These are phyloP conservation scores for Saccharum spontaneum DNA, from an alignment of 176 grass and related monocot genomes.

Conservation along the genomic window DNA sequence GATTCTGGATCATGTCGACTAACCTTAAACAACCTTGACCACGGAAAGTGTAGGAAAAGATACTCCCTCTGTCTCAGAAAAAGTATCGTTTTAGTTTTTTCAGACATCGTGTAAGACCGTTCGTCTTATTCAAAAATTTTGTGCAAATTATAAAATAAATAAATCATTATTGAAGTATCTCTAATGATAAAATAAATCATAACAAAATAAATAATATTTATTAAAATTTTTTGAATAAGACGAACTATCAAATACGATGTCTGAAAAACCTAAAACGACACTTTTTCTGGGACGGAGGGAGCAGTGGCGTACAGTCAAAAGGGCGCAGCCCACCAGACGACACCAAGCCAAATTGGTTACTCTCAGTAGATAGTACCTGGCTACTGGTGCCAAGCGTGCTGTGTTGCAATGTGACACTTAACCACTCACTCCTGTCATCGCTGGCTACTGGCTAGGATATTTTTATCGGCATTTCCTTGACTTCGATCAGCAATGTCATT, in stretches of 20 bases:
- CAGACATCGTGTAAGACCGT: no score
- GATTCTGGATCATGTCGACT: not conserved
- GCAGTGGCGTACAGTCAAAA: not conserved
- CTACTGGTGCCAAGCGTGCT: not conserved
- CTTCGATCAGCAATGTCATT: not conserved
- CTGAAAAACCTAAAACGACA: no score
- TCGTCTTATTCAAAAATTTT: no score
- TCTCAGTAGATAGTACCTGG: not conserved
- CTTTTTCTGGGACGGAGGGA: no score
- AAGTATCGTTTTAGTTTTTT: no score
- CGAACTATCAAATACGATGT: no score
- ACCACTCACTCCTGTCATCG: conserved; percentile 7
- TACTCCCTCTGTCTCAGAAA: no score
- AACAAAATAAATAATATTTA: no score
- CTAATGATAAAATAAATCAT: no score
- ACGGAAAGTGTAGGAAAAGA: not conserved
- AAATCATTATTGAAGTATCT: no score
- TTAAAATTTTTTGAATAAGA: no score
- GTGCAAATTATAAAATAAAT: no score
- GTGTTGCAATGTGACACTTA: not conserved
- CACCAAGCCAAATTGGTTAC: conserved; percentile 8
- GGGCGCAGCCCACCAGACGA: not conserved
- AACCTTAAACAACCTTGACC: not conserved
- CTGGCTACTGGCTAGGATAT: not conserved
- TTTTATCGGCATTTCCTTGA: conserved; percentile 15